These are phyloP conservation scores for Wolfiporia cocos DNA, from an alignment of 1,284 basidiomycete species.

Conservation along the genomic window DNA sequence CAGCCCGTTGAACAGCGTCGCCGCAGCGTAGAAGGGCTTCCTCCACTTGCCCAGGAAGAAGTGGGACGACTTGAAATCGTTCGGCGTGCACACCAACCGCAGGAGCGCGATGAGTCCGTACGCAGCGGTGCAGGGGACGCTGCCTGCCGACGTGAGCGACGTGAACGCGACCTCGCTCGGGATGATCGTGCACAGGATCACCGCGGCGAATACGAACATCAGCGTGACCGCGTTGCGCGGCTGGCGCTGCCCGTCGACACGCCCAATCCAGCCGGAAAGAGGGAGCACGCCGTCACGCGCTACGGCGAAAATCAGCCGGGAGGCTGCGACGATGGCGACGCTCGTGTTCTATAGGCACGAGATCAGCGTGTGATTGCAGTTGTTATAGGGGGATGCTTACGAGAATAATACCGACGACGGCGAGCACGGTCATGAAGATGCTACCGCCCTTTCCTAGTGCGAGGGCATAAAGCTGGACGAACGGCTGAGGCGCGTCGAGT, in stretches of 20 bases:
- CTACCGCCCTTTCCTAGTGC: slow-evolving; percentile 74
- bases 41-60: slow-evolving; percentile 65
- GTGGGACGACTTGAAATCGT: slow-evolving; percentile 65
- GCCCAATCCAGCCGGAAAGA: slow-evolving; percentile 72
- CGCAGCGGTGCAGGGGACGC: slow-evolving; percentile 75
- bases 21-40: slow-evolving; percentile 60
- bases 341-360: slow-evolving; percentile 60
- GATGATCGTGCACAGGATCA: slow-evolving; percentile 75
- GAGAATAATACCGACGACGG: slow-evolving; percentile 71
- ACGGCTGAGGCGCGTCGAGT: slow-evolving; percentile 78
- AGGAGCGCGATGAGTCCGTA: slow-evolving; percentile 75
- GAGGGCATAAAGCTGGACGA: slow-evolving; percentile 78
- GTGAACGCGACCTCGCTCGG: slow-evolving; percentile 85
- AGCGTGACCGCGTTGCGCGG: slow-evolving; percentile 79
- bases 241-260: slow-evolving; percentile 62
- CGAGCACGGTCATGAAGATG: slow-evolving; percentile 80
- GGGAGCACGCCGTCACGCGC: slow-evolving; percentile 86
- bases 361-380: background rate
- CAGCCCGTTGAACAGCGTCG: slow-evolving; percentile 66
- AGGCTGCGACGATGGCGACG: slow-evolving; percentile 78
- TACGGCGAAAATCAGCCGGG: slow-evolving; percentile 80
- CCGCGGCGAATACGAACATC: slow-evolving; percentile 70
- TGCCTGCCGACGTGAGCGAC: slow-evolving; percentile 80
- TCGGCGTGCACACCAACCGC: slow-evolving; percentile 69
- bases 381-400: slow-evolving; percentile 33